A percentile compares a stretch with the other conserved stretches of the same genome.
Evolutionary conservation across 495 filamentous ascomycete species (phyloP).

Genomic region (Niebla homalea): DNA sequence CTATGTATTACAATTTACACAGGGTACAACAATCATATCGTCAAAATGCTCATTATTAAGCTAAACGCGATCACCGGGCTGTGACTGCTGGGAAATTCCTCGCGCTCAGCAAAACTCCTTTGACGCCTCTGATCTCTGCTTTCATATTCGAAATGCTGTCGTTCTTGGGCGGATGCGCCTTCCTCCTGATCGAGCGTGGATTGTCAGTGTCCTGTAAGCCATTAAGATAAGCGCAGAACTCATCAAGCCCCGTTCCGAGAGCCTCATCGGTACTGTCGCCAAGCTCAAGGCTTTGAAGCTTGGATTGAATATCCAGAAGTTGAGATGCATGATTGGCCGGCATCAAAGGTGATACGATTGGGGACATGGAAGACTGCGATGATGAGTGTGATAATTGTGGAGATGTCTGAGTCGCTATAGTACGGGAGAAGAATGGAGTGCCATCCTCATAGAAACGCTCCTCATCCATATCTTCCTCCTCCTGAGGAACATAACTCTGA

Average conservation of each 20-base stretch:
- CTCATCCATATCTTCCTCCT: constrained; percentile 22
- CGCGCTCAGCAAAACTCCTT: constrained; percentile 79
- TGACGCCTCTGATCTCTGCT: constrained; percentile 79
- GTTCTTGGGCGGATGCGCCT: constrained; percentile 40
- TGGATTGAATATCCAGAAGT: constrained; percentile 1
- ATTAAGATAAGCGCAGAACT: constrained; percentile 40
- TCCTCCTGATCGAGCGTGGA: constrained; percentile 26
- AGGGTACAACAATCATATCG: no score
- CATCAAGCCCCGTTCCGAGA: constrained; percentile 27
- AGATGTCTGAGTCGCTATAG: constrained; percentile 77
- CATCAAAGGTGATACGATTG: not conserved
- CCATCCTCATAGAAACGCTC: constrained; percentile 50
- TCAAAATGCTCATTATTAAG: no score
- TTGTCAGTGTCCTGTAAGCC: constrained; percentile 23
- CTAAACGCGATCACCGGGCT: not conserved
- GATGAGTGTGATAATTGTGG: constrained; percentile 31
- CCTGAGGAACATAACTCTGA: constrained; percentile 9
- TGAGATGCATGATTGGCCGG: not conserved
- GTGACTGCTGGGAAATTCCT: constrained; percentile 39
- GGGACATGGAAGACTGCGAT: constrained; percentile 11
- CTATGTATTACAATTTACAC: no score
- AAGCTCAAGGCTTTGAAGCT: not conserved
- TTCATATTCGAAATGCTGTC: constrained; percentile 70
- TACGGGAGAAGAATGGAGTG: constrained; percentile 81
- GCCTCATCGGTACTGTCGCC: constrained; percentile 25